Conservation (phyloP, 2,329 filamentous ascomycete species). For the Trichoderma atrobrunneum region DNA sequence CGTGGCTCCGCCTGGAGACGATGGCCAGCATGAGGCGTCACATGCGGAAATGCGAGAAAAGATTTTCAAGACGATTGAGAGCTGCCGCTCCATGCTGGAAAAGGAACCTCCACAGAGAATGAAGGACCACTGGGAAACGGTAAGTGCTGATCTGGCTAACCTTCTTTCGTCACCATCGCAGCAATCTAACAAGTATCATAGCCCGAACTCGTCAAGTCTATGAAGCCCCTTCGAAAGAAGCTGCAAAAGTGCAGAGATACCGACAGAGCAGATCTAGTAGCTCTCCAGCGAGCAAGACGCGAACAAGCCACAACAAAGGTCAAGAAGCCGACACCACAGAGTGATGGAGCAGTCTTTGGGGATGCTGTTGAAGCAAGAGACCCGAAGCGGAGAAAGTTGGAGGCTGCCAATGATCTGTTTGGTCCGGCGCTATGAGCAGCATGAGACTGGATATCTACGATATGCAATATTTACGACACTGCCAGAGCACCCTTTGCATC, state of each 20-base stretch:
- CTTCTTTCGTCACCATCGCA: no score
- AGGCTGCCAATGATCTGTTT: slow-evolving; percentile 45
- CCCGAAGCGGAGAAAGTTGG: slow-evolving; percentile 47
- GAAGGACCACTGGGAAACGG: slow-evolving; percentile 53
- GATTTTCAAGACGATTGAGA: slow-evolving; percentile 47
- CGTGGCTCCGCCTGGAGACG: slow-evolving; percentile 32
- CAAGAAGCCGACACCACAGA: slow-evolving; percentile 40
- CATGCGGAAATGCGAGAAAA: slow-evolving; percentile 41
- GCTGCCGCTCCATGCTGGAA: slow-evolving; percentile 54
- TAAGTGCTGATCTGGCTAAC: slow-evolving; percentile 30
- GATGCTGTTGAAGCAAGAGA: slow-evolving; percentile 40
- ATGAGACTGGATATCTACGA: not conserved
- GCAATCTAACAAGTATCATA: slow-evolving; percentile 28
- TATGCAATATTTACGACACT: not conserved
- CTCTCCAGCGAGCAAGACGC: slow-evolving; percentile 62
- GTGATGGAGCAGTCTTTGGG: slow-evolving; percentile 49
- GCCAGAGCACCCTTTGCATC: not conserved
- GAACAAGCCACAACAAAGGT: slow-evolving; percentile 48
- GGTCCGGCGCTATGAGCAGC: slow-evolving; percentile 39
- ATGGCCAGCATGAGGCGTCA: slow-evolving; percentile 15
- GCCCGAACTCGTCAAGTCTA: slow-evolving; percentile 43
- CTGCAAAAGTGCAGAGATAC: slow-evolving; percentile 72
- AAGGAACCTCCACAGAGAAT: slow-evolving; percentile 56
- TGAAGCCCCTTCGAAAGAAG: slow-evolving; percentile 63
- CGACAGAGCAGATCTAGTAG: slow-evolving; percentile 69